Evolutionary conservation across 805 yeast genomes (phyloP).

Genomic region (Danielia oregonensis): DNA sequence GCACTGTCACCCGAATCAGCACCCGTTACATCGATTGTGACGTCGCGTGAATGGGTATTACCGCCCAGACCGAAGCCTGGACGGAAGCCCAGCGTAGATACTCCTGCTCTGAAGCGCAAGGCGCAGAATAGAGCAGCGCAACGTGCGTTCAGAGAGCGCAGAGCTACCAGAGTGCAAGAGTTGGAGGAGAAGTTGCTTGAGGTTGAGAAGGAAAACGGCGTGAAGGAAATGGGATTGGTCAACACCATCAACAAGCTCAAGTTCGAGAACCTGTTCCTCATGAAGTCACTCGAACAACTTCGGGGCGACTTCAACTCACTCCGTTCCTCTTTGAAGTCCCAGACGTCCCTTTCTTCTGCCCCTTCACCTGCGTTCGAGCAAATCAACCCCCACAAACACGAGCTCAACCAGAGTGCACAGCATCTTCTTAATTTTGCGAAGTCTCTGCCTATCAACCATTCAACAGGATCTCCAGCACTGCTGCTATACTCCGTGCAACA

Average conservation of each 20-base stretch:
- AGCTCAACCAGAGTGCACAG: constrained; percentile 17
- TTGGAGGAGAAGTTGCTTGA: constrained; percentile 66
- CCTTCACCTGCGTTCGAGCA: constrained; percentile 2
- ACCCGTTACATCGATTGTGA: constrained; percentile 45
- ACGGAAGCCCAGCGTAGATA: constrained; percentile 61
- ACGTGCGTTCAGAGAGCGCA: constrained; percentile 81
- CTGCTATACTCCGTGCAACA: constrained; percentile 41
- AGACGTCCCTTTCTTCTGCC: constrained; percentile 3
- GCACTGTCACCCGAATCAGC: constrained; percentile 17
- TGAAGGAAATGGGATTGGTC: constrained; percentile 51
- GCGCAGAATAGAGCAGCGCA: constrained; percentile 96
- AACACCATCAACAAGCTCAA: constrained; percentile 49
- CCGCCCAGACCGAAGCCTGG: constrained; percentile 66
- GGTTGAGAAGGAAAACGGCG: constrained; percentile 63
- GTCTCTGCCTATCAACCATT: constrained; percentile 14
- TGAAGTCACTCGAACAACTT: constrained; percentile 41
- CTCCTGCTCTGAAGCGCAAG: constrained; percentile 81
- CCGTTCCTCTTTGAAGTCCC: constrained; percentile 4
- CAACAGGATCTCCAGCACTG: constrained; percentile 18
- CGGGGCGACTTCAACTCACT: constrained; percentile 27
- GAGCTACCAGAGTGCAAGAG: constrained; percentile 79
- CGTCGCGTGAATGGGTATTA: constrained; percentile 56
- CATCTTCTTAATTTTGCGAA: constrained; percentile 18
- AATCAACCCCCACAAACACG: constrained; percentile 9
- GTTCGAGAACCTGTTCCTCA: constrained; percentile 42